These are phyloP conservation scores for Psilocybe cubensis DNA, from an alignment of 768 basidiomycete species.

Conservation along the genomic window DNA sequence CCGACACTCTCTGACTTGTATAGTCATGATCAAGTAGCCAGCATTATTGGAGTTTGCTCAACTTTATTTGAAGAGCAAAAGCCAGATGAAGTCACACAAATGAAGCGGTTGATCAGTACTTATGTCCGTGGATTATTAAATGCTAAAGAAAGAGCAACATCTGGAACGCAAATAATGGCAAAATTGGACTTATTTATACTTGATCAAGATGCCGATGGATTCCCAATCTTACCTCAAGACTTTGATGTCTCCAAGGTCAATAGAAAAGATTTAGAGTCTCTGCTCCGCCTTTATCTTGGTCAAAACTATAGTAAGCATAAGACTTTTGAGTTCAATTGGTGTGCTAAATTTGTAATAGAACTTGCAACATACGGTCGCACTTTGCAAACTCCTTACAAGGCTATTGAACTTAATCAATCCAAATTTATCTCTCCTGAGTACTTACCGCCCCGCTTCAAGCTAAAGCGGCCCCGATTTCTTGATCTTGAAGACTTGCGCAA, in stretches of 20 bases:
- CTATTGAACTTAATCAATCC: neutral
- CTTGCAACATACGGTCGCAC: neutral
- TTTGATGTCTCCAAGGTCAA: no score
- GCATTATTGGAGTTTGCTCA: no score
- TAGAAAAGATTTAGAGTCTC: neutral
- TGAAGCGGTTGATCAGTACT: no score
- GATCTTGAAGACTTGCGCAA: neutral
- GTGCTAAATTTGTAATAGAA: neutral
- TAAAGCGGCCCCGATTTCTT: neutral
- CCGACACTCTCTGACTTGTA: no score
- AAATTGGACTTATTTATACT: neutral
- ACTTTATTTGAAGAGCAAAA: no score
- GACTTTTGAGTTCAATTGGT: no score
- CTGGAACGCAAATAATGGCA: neutral
- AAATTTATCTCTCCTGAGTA: neutral
- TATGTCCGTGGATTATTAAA: no score
- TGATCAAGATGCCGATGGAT: neutral
- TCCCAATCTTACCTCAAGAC: neutral
- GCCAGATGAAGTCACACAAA: no score
- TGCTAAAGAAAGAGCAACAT: no score
- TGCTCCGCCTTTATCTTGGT: neutral
- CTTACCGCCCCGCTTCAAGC: neutral
- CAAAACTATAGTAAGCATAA: neutral
- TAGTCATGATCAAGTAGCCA: no score
- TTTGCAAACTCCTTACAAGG: neutral